These are phyloP conservation scores for Wickerhamiella azyma DNA, from an alignment of 805 yeast genomes.

Conservation along the genomic window DNA sequence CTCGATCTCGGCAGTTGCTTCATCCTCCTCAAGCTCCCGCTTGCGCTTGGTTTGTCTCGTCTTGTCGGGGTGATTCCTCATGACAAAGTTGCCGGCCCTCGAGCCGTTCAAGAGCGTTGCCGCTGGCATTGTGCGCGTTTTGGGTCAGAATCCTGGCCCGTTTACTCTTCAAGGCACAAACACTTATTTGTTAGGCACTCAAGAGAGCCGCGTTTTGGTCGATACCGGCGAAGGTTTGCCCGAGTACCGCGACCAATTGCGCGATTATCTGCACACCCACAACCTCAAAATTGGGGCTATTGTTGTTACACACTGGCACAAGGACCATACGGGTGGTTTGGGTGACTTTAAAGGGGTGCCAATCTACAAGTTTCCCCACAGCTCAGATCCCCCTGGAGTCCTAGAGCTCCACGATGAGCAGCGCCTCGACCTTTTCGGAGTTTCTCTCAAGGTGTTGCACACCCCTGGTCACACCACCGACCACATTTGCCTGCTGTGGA, in stretches of 20 bases:
- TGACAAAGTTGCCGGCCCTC: conserved; percentile 9
- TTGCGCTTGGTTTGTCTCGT: neutral
- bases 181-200: conserved; percentile 26
- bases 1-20: conserved; percentile 89
- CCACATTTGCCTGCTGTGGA: conserved; percentile 26
- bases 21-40: conserved; percentile 6
- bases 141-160: conserved; percentile 27
- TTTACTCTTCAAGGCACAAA: conserved; percentile 30
- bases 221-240: conserved; percentile 27
- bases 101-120: conserved; percentile 19
- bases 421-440: conserved; percentile 20
- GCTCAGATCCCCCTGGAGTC: conserved; percentile 6
- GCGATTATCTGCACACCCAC: conserved; percentile 14
- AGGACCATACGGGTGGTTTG: conserved; percentile 26
- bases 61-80: neutral
- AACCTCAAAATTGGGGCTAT: conserved; percentile 17
- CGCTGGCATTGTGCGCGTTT: conserved; percentile 24
- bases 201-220: conserved; percentile 20
- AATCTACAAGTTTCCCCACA: conserved; percentile 12
- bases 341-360: conserved; percentile 12
- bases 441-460: conserved; percentile 19
- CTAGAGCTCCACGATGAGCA: conserved; percentile 17
- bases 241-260: conserved; percentile 20
- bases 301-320: conserved; percentile 28
- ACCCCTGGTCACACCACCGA: conserved; percentile 30